Base-by-base conservation (phyloP, 2,329 filamentous ascomycete species). In the Hirsutella rhossiliensis region DNA sequence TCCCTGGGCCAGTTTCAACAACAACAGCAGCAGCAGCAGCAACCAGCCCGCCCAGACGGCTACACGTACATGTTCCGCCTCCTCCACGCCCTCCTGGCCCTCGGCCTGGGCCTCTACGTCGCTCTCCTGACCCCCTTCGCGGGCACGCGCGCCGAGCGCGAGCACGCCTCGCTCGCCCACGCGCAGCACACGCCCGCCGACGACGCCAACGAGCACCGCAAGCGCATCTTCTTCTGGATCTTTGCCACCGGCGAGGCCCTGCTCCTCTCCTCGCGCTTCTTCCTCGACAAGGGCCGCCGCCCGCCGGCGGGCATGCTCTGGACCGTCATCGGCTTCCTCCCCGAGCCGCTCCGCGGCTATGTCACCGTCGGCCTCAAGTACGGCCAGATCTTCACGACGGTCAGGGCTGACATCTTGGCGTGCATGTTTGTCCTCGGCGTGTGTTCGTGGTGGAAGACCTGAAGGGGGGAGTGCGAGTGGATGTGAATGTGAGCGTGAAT, bases 211-310 rank as follows among this genome's bases (percentile, higher is more conserved):
- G 60, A 62, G 46, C 58, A 52, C 41, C 60, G 56, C 38, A 61
- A 57, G 50, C 54, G 48, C 40, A 42, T 63, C 19, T 82, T 88
- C 62, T 88, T 90, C 62, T 87, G 80, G 68, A 73, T 84, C n/a
- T 92, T 90, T 58, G 81, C 84, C 6, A 87, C 84, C 0, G 80
- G 78, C 29, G 84, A 92, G 65, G 72, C 86, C 11, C 59, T 86
- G 43, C 67, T 90, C 49, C 76, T 90, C 50, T 82, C 78, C 2
- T 80, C 76, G 28, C 71, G 84, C 20, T 85, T 82, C 58, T 78
- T 87, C 52, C 56, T 87, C 42, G 83, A 87, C 53, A 77, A 76
- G 52, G 73, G 73, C 20, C 61, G 66, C 34, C 58, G 73, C 39
- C 75, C 75, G 47, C 75, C 75, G 3, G 63, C 68, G 23, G 82